A percentile compares a stretch with the other conserved stretches of the same genome.
These are phyloP conservation scores for Cicer yamashitae DNA, from an alignment of 306 rosid genomes.

Conservation along the genomic window DNA sequence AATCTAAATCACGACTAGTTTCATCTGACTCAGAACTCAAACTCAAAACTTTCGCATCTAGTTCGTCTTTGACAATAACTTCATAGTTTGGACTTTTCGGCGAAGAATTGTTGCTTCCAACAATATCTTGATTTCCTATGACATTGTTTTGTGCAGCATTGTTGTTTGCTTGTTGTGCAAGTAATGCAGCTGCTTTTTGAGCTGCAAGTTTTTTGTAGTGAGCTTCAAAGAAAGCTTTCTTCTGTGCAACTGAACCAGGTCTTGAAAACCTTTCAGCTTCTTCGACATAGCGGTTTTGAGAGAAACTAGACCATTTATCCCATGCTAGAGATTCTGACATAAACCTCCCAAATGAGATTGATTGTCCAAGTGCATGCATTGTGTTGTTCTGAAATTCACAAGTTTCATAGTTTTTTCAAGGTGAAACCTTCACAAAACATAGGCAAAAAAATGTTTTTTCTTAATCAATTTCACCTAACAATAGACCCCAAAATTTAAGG, in stretches of 20 bases:
- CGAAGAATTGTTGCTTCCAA: neutral
- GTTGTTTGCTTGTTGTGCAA: constrained; percentile 68
- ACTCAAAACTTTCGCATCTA: constrained; percentile 36
- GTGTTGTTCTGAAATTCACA: constrained; percentile 70
- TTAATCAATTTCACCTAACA: constrained; percentile 39
- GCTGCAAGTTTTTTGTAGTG: constrained; percentile 95
- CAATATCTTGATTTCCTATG: constrained; percentile 26
- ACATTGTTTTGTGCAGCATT: constrained; percentile 49
- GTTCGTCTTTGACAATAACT: constrained; percentile 44
- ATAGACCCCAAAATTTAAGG: neutral
- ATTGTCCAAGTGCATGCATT: constrained; percentile 79
- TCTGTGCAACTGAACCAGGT: constrained; percentile 96
- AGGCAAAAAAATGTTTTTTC: neutral
- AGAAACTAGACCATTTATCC: constrained; percentile 91
- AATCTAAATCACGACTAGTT: constrained; percentile 1
- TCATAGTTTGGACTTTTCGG: constrained; percentile 41
- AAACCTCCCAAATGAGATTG: constrained; percentile 91
- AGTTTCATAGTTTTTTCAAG: constrained; percentile 51
- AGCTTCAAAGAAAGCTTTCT: constrained; percentile 99
- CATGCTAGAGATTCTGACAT: constrained; percentile 78
- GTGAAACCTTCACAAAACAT: constrained; percentile 44
- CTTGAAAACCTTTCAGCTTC: constrained; percentile 85
- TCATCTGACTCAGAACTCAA: constrained; percentile 8
- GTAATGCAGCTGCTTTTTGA: constrained; percentile 71
- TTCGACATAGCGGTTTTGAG: constrained; percentile 90